Percentiles rank a stretch among this genome's conserved stretches.
Conservation (phyloP, 345 rosid genomes). For the Eucalyptus cloeziana region DNA sequence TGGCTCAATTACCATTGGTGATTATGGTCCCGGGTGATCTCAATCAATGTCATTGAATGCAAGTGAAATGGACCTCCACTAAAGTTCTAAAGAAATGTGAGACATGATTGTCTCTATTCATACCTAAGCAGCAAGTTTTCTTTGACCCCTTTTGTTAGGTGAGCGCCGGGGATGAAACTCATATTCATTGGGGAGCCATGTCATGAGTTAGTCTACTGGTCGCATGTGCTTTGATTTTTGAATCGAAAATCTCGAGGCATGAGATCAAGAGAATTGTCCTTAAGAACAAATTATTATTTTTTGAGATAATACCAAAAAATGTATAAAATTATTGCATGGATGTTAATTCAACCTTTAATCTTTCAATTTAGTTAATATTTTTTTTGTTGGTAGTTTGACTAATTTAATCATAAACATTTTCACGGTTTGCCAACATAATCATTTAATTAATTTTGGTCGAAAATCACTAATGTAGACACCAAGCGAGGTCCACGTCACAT, state of each 20-base stretch:
- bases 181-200: neutral
- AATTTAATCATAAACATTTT: neutral
- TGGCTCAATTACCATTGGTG: neutral
- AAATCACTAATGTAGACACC: accelerated
- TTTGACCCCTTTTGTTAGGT: neutral
- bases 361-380: neutral
- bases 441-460: accelerated
- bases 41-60: neutral
- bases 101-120: neutral
- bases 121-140: neutral
- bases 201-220: neutral
- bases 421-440: accelerated
- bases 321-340: neutral
- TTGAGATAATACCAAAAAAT: neutral
- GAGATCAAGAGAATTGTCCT: neutral
- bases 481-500: accelerated
- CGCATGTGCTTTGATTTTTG: neutral
- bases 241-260: neutral
- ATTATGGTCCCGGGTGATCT: neutral
- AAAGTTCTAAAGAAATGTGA: neutral
- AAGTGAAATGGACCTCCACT: neutral
- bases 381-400: accelerated
- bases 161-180: neutral
- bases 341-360: neutral
- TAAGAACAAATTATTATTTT: neutral